These are phyloP conservation scores for Pseudopithomyces maydicus DNA, from an alignment of 2,329 filamentous ascomycete genomes.

Conservation along the genomic window DNA sequence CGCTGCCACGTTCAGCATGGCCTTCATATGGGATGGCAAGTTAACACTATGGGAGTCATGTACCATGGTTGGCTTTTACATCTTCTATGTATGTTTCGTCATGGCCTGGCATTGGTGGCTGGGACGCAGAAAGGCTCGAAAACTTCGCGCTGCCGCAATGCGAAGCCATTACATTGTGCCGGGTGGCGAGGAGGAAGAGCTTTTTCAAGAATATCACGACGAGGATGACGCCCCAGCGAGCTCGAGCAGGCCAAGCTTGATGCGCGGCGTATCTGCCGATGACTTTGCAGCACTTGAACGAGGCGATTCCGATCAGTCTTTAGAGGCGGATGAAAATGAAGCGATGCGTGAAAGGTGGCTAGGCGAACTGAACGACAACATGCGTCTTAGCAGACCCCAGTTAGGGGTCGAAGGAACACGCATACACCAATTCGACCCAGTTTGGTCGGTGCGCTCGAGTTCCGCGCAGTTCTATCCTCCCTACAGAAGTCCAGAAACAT, in stretches of 20 bases:
- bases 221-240: constrained; percentile 59
- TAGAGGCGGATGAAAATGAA: constrained; percentile 63
- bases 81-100: constrained; percentile 86
- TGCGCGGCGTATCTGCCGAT: constrained; percentile 58
- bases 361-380: constrained; percentile 88
- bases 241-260: constrained; percentile 39
- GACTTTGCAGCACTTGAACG: constrained; percentile 69
- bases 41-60: constrained; percentile 88
- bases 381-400: constrained; percentile 79
- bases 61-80: constrained; percentile 88
- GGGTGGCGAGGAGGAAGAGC: constrained; percentile 62
- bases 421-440: constrained; percentile 89
- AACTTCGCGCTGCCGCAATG: constrained; percentile 71
- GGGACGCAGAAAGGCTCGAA: constrained; percentile 64
- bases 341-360: constrained; percentile 67
- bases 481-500: constrained; percentile 81
- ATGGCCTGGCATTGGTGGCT: constrained; percentile 91
- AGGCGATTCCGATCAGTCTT: constrained; percentile 62
- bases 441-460: constrained; percentile 90
- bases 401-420: constrained; percentile 70
- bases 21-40: constrained; percentile 82
- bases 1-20: constrained; percentile 83
- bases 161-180: constrained; percentile 74
- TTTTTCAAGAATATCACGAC: constrained; percentile 58
- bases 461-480: constrained; percentile 86